phyloP scores from a whole-genome alignment of 2,329 filamentous ascomycete genomes.

The Teratosphaeria viscida region DNA sequence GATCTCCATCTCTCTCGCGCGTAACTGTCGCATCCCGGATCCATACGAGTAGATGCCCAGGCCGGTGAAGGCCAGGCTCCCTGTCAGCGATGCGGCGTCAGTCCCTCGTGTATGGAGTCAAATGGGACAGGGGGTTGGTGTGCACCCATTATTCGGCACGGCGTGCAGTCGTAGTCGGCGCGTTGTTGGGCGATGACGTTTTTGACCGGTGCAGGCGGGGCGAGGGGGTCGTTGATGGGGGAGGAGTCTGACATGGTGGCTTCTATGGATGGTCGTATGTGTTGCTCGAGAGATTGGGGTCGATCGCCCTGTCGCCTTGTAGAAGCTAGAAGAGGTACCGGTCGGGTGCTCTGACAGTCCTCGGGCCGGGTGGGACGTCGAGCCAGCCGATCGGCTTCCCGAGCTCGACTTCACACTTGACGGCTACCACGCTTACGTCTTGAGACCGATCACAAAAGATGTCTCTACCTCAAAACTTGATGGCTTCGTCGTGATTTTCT shows the following conservation, averaged over 20 bases:
- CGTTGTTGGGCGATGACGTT: constrained; percentile 14
- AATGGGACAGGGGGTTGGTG: not conserved
- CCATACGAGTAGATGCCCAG: constrained; percentile 38
- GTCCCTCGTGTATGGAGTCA: not conserved
- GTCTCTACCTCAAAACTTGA: too few species aligned
- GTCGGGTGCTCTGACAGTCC: not conserved
- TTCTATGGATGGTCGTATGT: not conserved
- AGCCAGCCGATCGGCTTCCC: not conserved
- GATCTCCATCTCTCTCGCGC: constrained; percentile 31
- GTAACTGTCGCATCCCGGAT: constrained; percentile 36
- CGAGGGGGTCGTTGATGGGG: constrained; percentile 2
- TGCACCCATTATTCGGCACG: constrained; percentile 25
- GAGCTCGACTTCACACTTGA: not conserved
- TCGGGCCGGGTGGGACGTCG: not conserved
- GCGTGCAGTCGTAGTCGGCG: constrained; percentile 23
- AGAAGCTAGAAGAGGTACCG: not conserved
- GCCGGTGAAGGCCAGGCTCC: constrained; percentile 35
- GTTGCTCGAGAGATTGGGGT: not conserved
- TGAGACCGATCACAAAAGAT: too few species aligned
- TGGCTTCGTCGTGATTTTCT: too few species aligned
- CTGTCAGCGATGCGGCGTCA: constrained; percentile 16
- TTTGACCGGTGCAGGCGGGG: constrained; percentile 11
- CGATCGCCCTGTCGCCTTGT: not conserved
- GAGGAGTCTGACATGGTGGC: not conserved
- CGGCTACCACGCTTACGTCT: not conserved